Evolutionary conservation across 305 asterid species (phyloP).

Genomic region (Fraxinus angustifolia): DNA sequence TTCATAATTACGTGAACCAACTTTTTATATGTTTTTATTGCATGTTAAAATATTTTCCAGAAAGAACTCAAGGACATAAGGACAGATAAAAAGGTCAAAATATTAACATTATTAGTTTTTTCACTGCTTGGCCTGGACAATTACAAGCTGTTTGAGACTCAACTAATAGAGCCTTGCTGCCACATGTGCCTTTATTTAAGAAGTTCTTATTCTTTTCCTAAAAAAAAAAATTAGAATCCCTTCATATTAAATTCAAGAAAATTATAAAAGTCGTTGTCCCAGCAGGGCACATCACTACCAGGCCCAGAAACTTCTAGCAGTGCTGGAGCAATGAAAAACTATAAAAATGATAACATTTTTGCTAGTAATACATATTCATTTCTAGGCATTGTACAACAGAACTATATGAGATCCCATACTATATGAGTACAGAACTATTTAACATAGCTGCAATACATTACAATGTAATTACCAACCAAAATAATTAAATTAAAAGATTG

Average conservation of each 20-base stretch:
- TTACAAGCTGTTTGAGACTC: background rate
- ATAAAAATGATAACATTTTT: background rate
- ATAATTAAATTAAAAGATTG: slow-evolving; percentile 7
- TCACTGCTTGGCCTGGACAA: background rate
- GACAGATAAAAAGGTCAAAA: background rate
- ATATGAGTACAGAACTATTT: background rate
- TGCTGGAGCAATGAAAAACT: background rate
- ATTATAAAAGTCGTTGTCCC: background rate
- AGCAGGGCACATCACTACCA: background rate
- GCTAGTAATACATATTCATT: background rate
- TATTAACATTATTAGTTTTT: background rate
- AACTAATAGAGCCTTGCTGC: background rate
- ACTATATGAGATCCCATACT: background rate
- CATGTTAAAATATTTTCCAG: background rate
- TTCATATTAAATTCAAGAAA: background rate
- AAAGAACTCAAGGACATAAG: background rate
- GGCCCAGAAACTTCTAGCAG: background rate
- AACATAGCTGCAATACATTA: background rate
- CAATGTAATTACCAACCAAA: slow-evolving; percentile 2
- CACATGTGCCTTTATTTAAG: background rate
- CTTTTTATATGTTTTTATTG: background rate
- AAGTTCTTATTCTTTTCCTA: background rate
- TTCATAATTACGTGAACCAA: background rate
- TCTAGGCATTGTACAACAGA: background rate
- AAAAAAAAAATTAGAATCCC: background rate